These are phyloP conservation scores for Psidium friedrichsthalianum DNA, from an alignment of 345 rosid species.

Conservation along the genomic window DNA sequence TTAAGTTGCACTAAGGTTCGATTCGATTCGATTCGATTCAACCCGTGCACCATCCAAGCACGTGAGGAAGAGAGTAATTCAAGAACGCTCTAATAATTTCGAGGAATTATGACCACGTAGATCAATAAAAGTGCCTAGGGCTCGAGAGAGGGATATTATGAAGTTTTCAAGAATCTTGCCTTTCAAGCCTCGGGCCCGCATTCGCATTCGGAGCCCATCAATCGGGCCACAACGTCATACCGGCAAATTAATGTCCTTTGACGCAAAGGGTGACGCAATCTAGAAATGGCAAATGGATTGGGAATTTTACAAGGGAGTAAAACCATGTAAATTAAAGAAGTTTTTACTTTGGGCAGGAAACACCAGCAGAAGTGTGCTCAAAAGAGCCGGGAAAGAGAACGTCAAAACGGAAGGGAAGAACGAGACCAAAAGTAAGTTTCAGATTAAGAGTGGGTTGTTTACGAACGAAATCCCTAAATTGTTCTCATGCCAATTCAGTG, in stretches of 20 bases:
- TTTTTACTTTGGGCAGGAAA: neutral
- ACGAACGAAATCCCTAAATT: neutral
- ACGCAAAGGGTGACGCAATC: neutral
- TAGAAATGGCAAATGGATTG: neutral
- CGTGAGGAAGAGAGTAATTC: neutral
- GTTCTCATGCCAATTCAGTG: fast-evolving
- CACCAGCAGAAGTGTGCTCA: neutral
- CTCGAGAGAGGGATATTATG: neutral
- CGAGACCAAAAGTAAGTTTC: neutral
- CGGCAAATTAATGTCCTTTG: neutral
- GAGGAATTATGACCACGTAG: neutral
- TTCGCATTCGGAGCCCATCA: neutral
- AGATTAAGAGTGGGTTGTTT: neutral
- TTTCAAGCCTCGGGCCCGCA: neutral
- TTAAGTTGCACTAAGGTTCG: neutral
- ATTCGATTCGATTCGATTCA: neutral
- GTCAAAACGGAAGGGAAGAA: neutral
- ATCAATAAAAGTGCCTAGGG: neutral
- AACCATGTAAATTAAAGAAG: neutral
- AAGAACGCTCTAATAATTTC: neutral
- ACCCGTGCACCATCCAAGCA: neutral
- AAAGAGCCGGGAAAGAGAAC: neutral
- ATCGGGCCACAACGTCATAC: neutral
- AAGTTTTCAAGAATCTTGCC: neutral
- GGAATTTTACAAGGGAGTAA: neutral